Conservation (phyloP, 2,329 filamentous ascomycete genomes). For the Aspergillus awamori region DNA sequence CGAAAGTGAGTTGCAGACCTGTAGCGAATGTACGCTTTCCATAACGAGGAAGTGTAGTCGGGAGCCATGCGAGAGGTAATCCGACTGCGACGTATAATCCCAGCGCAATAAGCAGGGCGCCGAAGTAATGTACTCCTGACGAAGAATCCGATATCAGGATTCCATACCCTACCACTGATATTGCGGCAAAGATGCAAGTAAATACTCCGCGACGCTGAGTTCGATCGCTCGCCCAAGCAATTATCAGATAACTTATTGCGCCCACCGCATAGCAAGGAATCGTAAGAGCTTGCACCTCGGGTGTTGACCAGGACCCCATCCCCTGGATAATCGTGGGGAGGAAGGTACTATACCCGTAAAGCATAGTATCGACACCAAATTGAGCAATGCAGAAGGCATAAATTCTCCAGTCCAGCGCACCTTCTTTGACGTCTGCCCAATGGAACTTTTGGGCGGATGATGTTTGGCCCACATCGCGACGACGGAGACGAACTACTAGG, state of each 20-base stretch:
- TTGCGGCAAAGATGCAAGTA: slow-evolving; percentile 61
- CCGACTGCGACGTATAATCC: slow-evolving; percentile 68
- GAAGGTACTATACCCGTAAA: slow-evolving; percentile 78
- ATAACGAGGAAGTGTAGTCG: slow-evolving; percentile 72
- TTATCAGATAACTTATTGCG: slow-evolving; percentile 67
- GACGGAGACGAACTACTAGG: slow-evolving; percentile 57
- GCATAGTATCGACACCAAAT: slow-evolving; percentile 74
- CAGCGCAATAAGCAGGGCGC: slow-evolving; percentile 73
- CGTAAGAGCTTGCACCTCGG: slow-evolving; percentile 73
- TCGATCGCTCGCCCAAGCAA: slow-evolving; percentile 69
- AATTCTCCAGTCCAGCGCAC: slow-evolving; percentile 74
- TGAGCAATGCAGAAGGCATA: slow-evolving; percentile 70
- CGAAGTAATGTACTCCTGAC: slow-evolving; percentile 71
- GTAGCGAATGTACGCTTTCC: slow-evolving; percentile 74
- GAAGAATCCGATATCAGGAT: slow-evolving; percentile 64
- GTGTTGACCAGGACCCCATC: slow-evolving; percentile 64
- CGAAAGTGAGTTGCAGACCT: slow-evolving; percentile 70
- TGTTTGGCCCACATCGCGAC: slow-evolving; percentile 54
- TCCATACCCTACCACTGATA: slow-evolving; percentile 70
- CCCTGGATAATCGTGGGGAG: slow-evolving; percentile 76
- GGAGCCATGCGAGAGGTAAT: slow-evolving; percentile 59
- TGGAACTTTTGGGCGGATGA: slow-evolving; percentile 57
- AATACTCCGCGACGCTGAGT: slow-evolving; percentile 68
- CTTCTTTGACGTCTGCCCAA: slow-evolving; percentile 66
- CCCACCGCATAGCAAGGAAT: slow-evolving; percentile 78